phyloP scores from a whole-genome alignment of 2,329 filamentous ascomycete genomes.

The Grosmannia serpens region DNA sequence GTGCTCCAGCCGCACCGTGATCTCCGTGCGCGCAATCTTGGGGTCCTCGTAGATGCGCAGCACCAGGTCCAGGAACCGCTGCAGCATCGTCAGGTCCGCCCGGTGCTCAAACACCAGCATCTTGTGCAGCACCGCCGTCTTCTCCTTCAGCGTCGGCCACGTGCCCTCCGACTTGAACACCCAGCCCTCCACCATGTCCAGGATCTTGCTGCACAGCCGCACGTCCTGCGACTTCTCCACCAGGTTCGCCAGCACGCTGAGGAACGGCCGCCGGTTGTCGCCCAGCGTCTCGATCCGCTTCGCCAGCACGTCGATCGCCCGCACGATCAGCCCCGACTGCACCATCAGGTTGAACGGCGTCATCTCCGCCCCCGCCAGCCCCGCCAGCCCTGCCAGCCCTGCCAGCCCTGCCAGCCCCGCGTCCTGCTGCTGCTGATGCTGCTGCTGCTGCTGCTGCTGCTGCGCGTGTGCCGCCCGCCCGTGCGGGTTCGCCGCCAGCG shows the following conservation, averaged over 20 bases:
- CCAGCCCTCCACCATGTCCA: slow-evolving; percentile 91
- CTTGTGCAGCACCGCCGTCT: slow-evolving; percentile 96
- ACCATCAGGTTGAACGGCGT: slow-evolving; percentile 71
- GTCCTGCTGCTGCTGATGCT: background rate
- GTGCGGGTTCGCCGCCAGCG: slow-evolving; percentile 26
- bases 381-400: slow-evolving; percentile 35
- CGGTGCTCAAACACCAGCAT: slow-evolving; percentile 94
- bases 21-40: slow-evolving; percentile 85
- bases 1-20: slow-evolving; percentile 95
- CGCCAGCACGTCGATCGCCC: slow-evolving; percentile 87
- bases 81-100: slow-evolving; percentile 70
- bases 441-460: slow-evolving; percentile 21
- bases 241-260: slow-evolving; percentile 87
- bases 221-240: slow-evolving; percentile 91
- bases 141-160: slow-evolving; percentile 96
- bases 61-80: slow-evolving; percentile 88
- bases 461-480: slow-evolving; percentile 28
- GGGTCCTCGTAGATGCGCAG: slow-evolving; percentile 97
- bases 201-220: slow-evolving; percentile 78
- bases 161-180: slow-evolving; percentile 91
- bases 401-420: too few species aligned
- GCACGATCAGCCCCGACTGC: slow-evolving; percentile 85
- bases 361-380: slow-evolving; percentile 42
- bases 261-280: slow-evolving; percentile 82
- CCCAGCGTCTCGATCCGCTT: slow-evolving; percentile 85